Conservation (phyloP, 129 eudicot genomes). For the Chrysanthemum lavandulifolium region DNA sequence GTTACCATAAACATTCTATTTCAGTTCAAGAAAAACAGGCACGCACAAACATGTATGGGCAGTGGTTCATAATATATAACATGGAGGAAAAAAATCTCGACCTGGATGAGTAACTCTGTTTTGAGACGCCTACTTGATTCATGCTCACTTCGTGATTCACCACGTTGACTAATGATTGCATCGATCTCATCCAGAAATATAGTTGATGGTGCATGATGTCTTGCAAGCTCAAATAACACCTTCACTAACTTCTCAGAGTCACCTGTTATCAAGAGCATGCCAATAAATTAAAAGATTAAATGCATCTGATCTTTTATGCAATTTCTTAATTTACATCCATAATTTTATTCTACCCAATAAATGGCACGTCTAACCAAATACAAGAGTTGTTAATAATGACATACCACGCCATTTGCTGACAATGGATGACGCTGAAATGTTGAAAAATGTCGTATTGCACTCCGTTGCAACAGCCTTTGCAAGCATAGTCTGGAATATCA, state of each 20-base stretch:
- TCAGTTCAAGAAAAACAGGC: too few species aligned
- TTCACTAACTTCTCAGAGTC: slow-evolving; percentile 96
- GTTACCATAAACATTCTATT: too few species aligned
- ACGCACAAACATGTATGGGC: too few species aligned
- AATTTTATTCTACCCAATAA: not conserved
- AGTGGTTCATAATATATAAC: too few species aligned
- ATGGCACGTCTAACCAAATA: not conserved
- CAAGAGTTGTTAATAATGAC: slow-evolving; percentile 15
- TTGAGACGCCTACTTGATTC: slow-evolving; percentile 98
- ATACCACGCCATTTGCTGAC: slow-evolving; percentile 99
- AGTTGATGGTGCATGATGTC: slow-evolving; percentile 99
- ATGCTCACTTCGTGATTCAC: slow-evolving; percentile 99
- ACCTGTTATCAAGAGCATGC: slow-evolving; percentile 45
- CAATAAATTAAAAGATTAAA: not conserved
- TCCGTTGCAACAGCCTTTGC: slow-evolving; percentile 99
- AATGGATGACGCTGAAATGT: slow-evolving; percentile 97
- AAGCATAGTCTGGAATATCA: slow-evolving; percentile 81
- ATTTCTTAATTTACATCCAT: not conserved
- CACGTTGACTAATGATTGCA: slow-evolving; percentile 98
- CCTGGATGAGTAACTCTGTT: slow-evolving; percentile 98
- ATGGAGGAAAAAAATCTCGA: slow-evolving; percentile 18
- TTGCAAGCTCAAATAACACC: slow-evolving; percentile 95
- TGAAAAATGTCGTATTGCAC: slow-evolving; percentile 97
- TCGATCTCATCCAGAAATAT: slow-evolving; percentile 97
- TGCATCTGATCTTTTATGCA: not conserved